A percentile compares a stretch with the other conserved stretches of the same genome.
Evolutionary conservation across 148 eudicot genomes (phyloP).

Genomic region (Linanthus parryae): DNA sequence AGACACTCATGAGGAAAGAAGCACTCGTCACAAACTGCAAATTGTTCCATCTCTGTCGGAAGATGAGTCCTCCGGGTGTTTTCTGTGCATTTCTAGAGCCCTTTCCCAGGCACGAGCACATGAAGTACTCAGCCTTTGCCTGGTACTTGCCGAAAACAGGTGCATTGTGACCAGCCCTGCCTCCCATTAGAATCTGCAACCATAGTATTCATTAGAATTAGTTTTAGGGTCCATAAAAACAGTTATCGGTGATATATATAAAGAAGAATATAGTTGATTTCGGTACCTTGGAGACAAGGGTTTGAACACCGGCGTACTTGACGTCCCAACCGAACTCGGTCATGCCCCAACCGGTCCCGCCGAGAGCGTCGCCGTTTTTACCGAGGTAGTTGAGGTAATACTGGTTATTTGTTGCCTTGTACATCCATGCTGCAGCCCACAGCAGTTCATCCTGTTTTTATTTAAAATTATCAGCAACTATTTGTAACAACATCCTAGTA

Average conservation of each 20-base stretch:
- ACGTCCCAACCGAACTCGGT: constrained; percentile 99
- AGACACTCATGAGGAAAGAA: constrained; percentile 72
- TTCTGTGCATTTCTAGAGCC: constrained; percentile 68
- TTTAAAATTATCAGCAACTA: no score
- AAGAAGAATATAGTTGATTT: no score
- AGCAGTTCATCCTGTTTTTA: constrained; percentile 94
- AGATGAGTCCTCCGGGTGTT: constrained; percentile 90
- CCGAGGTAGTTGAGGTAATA: constrained; percentile 81
- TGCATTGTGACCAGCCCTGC: constrained; percentile 49
- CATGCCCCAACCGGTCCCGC: constrained; percentile 97
- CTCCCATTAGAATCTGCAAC: constrained; percentile 82
- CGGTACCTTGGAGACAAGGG: constrained; percentile 95
- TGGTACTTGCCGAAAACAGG: constrained; percentile 63
- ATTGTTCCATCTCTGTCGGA: constrained; percentile 96
- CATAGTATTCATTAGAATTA: no score
- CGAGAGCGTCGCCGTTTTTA: constrained; percentile 66
- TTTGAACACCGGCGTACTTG: constrained; percentile 98
- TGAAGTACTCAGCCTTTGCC: constrained; percentile 78
- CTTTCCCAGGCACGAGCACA: constrained; percentile 94
- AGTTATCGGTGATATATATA: no score
- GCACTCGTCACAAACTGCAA: constrained; percentile 96
- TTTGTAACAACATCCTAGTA: no score
- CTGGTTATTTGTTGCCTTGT: constrained; percentile 81
- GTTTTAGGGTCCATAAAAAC: no score
- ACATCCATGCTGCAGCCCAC: constrained; percentile 98